Percentiles rank a stretch among this genome's conserved stretches.
These are phyloP conservation scores for Phaeoacremonium minimum DNA, from an alignment of 2,329 filamentous ascomycete species.

Conservation along the genomic window DNA sequence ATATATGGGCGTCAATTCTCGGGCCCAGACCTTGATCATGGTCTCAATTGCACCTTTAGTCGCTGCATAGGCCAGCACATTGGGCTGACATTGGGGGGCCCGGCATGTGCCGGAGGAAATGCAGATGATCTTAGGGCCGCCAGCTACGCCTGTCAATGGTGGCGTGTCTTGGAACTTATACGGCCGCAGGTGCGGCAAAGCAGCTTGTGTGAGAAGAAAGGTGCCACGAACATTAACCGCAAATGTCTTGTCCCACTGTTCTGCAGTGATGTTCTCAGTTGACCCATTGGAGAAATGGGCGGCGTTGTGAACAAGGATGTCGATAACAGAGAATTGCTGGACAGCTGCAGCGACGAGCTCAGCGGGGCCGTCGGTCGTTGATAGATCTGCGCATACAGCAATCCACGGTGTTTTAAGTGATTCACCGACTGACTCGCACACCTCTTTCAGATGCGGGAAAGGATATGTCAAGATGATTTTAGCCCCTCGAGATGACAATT, in stretches of 20 bases:
- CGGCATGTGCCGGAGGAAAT: neutral
- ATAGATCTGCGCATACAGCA: constrained; percentile 36
- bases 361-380: constrained; percentile 27
- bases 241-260: constrained; percentile 31
- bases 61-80: constrained; percentile 29
- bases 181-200: constrained; percentile 29
- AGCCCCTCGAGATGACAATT: constrained; percentile 39
- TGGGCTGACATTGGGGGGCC: neutral
- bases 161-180: neutral
- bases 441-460: constrained; percentile 16
- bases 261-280: constrained; percentile 28
- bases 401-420: constrained; percentile 20
- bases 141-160: neutral
- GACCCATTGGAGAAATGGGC: constrained; percentile 29
- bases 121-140: neutral
- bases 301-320: constrained; percentile 32
- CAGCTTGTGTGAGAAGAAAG: constrained; percentile 33
- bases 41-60: constrained; percentile 45
- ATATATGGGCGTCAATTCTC: constrained; percentile 39
- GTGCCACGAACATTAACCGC: constrained; percentile 35
- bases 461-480: constrained; percentile 45
- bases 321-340: constrained; percentile 24
- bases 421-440: constrained; percentile 21
- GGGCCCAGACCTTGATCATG: constrained; percentile 37
- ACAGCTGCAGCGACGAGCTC: constrained; percentile 28